Percentiles rank a stretch among this genome's conserved stretches.
Conservation (phyloP, 2,329 filamentous ascomycete species). For the Trichocomaceae sp. region DNA sequence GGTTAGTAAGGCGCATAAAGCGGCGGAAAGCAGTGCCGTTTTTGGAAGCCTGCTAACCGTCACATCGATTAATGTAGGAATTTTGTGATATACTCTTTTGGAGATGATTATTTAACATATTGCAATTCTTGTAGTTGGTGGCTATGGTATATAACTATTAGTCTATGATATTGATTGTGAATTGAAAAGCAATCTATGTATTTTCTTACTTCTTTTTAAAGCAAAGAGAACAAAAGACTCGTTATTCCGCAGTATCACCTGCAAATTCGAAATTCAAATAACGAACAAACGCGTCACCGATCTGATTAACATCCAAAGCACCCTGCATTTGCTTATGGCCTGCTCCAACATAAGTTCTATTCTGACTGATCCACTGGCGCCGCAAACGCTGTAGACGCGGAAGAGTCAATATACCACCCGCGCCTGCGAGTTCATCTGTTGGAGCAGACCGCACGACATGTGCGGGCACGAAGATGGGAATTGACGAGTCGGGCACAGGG, state of each 20-base stretch:
- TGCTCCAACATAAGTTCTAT: constrained; percentile 34
- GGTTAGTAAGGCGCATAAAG: too few species aligned
- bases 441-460: constrained; percentile 31
- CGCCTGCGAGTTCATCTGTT: constrained; percentile 38
- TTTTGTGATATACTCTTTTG: neutral
- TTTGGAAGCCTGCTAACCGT: too few species aligned
- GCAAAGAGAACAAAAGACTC: neutral
- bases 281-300: constrained; percentile 40
- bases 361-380: constrained; percentile 43
- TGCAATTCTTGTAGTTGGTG: neutral
- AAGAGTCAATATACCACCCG: constrained; percentile 35
- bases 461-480: constrained; percentile 31
- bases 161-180: neutral
- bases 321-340: constrained; percentile 31
- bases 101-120: neutral
- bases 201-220: too few species aligned
- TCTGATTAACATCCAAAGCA: constrained; percentile 27
- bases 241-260: constrained; percentile 18
- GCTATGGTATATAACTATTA: neutral
- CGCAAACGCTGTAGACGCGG: constrained; percentile 39
- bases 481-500: constrained; percentile 25
- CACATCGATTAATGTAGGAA: too few species aligned
- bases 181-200: neutral
- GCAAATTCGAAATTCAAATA: constrained; percentile 42
- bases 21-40: too few species aligned